These are phyloP conservation scores for Aspergillus spinulosporus DNA, from an alignment of 2,329 filamentous ascomycete genomes.

Conservation along the genomic window DNA sequence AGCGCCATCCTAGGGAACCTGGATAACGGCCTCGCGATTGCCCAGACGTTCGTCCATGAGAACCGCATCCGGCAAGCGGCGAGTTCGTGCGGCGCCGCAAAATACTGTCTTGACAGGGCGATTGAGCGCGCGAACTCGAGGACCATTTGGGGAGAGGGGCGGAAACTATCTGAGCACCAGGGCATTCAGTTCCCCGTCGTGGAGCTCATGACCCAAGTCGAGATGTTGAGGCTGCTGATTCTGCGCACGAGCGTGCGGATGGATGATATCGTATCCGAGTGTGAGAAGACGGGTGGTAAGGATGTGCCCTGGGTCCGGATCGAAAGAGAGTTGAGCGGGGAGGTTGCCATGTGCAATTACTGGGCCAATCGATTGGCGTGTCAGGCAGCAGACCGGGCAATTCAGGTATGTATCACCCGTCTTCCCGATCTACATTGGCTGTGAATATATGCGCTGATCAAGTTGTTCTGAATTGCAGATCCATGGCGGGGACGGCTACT, in stretches of 20 bases:
- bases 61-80: slow-evolving; percentile 67
- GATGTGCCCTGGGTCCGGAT: slow-evolving; percentile 50
- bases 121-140: slow-evolving; percentile 58
- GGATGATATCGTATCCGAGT: slow-evolving; percentile 48
- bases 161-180: slow-evolving; percentile 52
- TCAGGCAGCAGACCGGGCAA: slow-evolving; percentile 62
- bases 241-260: slow-evolving; percentile 63
- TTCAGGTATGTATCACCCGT: slow-evolving; percentile 47
- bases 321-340: slow-evolving; percentile 60
- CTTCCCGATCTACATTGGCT: neutral
- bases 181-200: slow-evolving; percentile 66
- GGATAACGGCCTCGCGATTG: slow-evolving; percentile 59
- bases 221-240: slow-evolving; percentile 63
- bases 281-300: slow-evolving; percentile 26
- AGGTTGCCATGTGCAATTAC: slow-evolving; percentile 67
- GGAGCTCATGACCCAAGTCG: slow-evolving; percentile 61
- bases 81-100: slow-evolving; percentile 50
- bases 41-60: slow-evolving; percentile 66
- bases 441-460: neutral
- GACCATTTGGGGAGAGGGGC: slow-evolving; percentile 34
- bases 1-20: slow-evolving; percentile 54
- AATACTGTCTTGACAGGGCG: slow-evolving; percentile 60
- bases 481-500: slow-evolving; percentile 61
- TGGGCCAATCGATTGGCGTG: slow-evolving; percentile 63
- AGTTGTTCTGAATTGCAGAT: slow-evolving; percentile 30